Percentiles rank a stretch among this genome's conserved stretches.
Conservation (phyloP, 2,329 filamentous ascomycete genomes). For the Fusarium goolgardi region DNA sequence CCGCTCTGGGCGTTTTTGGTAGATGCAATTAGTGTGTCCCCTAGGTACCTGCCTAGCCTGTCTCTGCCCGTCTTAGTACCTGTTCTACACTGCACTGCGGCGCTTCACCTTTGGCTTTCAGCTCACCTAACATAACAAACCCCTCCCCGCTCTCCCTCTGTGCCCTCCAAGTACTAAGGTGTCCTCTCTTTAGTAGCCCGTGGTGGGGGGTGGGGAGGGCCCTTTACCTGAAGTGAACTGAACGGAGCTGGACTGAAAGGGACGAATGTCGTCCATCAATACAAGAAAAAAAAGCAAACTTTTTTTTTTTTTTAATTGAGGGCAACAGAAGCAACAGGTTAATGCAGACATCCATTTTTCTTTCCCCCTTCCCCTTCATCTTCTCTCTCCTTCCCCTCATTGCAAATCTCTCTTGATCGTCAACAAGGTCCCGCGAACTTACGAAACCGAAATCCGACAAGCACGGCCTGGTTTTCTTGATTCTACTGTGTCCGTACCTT, state of each 20-base stretch:
- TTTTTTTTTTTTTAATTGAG: not conserved
- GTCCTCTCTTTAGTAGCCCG: not conserved
- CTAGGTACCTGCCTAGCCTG: not conserved
- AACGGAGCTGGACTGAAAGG: not conserved
- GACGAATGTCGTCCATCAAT: not conserved
- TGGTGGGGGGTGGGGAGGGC: not conserved
- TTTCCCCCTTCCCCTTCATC: not conserved
- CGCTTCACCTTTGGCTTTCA: not conserved
- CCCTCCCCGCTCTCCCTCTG: not conserved
- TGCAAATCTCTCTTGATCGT: slow-evolving; percentile 33
- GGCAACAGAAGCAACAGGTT: slow-evolving; percentile 6
- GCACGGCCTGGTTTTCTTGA: slow-evolving; percentile 5
- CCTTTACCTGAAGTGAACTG: slow-evolving; percentile 1
- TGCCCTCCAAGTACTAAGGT: not conserved
- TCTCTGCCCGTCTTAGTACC: not conserved
- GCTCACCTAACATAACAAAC: slow-evolving; percentile 3
- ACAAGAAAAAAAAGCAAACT: slow-evolving; percentile 23
- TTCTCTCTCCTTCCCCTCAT: not conserved
- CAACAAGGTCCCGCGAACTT: slow-evolving; percentile 37
- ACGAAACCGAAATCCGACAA: slow-evolving; percentile 34
- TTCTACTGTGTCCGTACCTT: not conserved
- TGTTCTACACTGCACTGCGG: not conserved
- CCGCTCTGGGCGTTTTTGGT: slow-evolving; percentile 28
- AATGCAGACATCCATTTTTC: slow-evolving; percentile 20
- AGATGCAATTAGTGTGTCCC: slow-evolving; percentile 8